Percentiles rank a stretch among this genome's conserved stretches.
These are phyloP conservation scores for Skeletonema menzelii DNA, from an alignment of 108 stramenopile species.

Conservation along the genomic window DNA sequence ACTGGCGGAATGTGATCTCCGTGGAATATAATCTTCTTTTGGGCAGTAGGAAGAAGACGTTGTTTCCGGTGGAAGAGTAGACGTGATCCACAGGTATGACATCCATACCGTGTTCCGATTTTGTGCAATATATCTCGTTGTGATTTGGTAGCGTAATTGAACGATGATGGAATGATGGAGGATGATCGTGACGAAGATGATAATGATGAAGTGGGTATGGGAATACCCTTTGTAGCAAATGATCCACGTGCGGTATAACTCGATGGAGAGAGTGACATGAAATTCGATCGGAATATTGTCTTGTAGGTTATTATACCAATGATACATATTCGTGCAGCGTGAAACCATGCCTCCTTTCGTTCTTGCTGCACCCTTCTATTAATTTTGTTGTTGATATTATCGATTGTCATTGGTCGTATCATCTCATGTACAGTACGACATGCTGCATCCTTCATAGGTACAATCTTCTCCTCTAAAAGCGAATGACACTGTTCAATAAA, in stretches of 20 bases:
- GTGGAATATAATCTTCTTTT: constrained; percentile 39
- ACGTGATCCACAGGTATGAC: constrained; percentile 86
- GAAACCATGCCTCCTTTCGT: constrained; percentile 41
- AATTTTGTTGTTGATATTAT: not conserved
- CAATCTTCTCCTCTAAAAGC: not conserved
- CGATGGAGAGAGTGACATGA: constrained; percentile 79
- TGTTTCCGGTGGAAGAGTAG: constrained; percentile 38
- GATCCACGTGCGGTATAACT: constrained; percentile 77
- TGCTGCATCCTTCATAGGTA: constrained; percentile 9
- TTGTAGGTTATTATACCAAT: constrained; percentile 77
- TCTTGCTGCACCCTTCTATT: constrained; percentile 19
- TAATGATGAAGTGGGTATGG: constrained; percentile 43
- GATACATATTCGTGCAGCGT: constrained; percentile 49
- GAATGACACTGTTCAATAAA: not conserved
- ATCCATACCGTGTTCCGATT: constrained; percentile 69
- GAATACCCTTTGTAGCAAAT: constrained; percentile 62
- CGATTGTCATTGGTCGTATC: constrained; percentile 27
- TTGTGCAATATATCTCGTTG: constrained; percentile 55
- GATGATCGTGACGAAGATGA: not conserved
- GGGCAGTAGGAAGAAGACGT: constrained; percentile 5
- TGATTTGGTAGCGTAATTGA: constrained; percentile 69
- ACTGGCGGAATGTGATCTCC: constrained; percentile 93
- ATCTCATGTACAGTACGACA: constrained; percentile 11
- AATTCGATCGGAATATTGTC: constrained; percentile 66
- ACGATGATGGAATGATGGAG: not conserved